Evolutionary conservation across 768 basidiomycete species (phyloP).

Genomic region (Amanita inopinata): DNA sequence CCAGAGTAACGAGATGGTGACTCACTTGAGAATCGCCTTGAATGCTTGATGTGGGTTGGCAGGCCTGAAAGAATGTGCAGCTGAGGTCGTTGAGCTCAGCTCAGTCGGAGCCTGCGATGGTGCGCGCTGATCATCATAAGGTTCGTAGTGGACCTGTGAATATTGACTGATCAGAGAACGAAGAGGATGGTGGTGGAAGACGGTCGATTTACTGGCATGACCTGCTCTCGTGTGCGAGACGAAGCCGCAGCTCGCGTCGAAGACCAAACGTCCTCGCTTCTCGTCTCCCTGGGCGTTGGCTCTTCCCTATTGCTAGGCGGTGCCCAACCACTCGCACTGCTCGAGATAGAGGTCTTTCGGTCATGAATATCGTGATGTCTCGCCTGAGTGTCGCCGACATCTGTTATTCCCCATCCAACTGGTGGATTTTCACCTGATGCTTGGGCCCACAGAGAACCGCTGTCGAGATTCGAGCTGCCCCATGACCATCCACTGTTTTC

Average conservation of each 20-base stretch:
- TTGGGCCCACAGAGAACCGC: too few species aligned
- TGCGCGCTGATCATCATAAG: background rate
- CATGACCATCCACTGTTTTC: background rate
- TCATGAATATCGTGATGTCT: background rate
- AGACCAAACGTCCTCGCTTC: background rate
- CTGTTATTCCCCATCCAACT: too few species aligned
- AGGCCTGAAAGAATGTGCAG: background rate
- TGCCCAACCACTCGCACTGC: background rate
- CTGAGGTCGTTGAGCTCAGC: slow-evolving; percentile 5
- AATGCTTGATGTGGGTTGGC: slow-evolving; percentile 10
- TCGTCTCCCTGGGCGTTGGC: background rate
- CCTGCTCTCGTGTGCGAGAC: background rate
- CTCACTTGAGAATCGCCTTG: slow-evolving; percentile 12
- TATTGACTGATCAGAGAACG: background rate
- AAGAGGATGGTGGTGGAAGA: too few species aligned
- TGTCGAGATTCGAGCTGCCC: background rate
- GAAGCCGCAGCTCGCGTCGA: background rate
- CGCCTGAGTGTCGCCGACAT: background rate
- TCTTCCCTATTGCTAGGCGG: too few species aligned
- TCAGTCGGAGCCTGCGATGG: slow-evolving; percentile 2
- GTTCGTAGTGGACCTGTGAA: background rate
- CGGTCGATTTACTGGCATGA: background rate
- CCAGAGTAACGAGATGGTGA: background rate
- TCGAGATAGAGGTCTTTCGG: background rate
- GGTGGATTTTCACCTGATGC: too few species aligned